A percentile compares a stretch with the other conserved stretches of the same genome.
These are phyloP conservation scores for Pyracantha coccinea DNA, from an alignment of 331 rosid genomes.

Conservation along the genomic window DNA sequence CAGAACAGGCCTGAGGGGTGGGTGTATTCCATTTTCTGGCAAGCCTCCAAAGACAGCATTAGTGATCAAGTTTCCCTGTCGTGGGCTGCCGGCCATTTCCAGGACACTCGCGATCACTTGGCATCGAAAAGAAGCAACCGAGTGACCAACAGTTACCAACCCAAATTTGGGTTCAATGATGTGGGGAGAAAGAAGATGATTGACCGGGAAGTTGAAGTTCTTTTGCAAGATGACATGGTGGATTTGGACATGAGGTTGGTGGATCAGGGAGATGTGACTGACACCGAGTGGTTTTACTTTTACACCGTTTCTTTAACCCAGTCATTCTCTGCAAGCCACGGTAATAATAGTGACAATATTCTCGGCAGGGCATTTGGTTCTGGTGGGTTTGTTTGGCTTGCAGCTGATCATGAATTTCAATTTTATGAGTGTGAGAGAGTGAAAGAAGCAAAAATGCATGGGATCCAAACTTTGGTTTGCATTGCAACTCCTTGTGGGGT, in stretches of 20 bases:
- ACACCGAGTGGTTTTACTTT: constrained; percentile 27
- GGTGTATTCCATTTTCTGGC: constrained; percentile 54
- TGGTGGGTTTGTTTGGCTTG: constrained; percentile 35
- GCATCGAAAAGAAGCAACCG: not conserved
- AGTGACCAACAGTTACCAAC: not conserved
- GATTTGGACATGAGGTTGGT: not conserved
- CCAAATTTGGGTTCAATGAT: not conserved
- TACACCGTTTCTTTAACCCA: constrained; percentile 24
- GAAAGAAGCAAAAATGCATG: constrained; percentile 34
- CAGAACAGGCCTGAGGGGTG: constrained; percentile 44
- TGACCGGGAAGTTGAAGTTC: not conserved
- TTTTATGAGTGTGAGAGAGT: constrained; percentile 40
- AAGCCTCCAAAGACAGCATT: constrained; percentile 8
- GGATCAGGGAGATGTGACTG: not conserved
- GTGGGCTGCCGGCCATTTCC: not conserved
- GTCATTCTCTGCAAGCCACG: not conserved
- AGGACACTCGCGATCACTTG: not conserved
- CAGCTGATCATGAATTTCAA: constrained; percentile 24
- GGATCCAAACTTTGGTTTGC: constrained; percentile 40
- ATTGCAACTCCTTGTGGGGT: constrained; percentile 32
- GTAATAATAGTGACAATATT: not conserved
- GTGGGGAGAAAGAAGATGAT: constrained; percentile 1
- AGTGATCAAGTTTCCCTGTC: not conserved
- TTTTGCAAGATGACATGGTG: not conserved
- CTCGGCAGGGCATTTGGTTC: constrained; percentile 32